A percentile compares a stretch with the other conserved stretches of the same genome.
Evolutionary conservation across 139 green algal species (phyloP).

Genomic region (Volvox reticuliferus): DNA sequence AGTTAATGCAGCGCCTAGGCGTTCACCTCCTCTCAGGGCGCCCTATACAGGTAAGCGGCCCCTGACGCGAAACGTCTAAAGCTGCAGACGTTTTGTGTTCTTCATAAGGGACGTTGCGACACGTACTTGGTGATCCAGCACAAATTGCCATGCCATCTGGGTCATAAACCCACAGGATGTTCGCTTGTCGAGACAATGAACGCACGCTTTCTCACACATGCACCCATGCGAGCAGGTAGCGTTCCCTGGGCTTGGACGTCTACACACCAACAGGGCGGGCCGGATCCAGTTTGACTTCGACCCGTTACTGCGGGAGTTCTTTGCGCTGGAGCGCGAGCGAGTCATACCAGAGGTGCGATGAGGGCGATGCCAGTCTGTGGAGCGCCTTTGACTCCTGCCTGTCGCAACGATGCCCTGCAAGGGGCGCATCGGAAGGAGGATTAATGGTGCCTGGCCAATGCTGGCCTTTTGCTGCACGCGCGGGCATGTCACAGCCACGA

Average conservation of each 20-base stretch:
- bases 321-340: constrained; percentile 60
- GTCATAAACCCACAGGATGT: neutral
- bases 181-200: neutral
- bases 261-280: constrained; percentile 62
- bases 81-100: too few relatives aligned
- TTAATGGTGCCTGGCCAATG: too few relatives aligned
- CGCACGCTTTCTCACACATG: neutral
- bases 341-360: constrained; percentile 59
- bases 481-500: too few relatives aligned
- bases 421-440: too few relatives aligned
- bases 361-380: neutral
- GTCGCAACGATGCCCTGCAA: too few relatives aligned
- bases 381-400: too few relatives aligned
- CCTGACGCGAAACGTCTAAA: too few relatives aligned
- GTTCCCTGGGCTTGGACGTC: constrained; percentile 60
- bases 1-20: constrained; percentile 67
- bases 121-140: too few relatives aligned
- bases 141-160: too few relatives aligned
- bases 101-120: too few relatives aligned
- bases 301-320: constrained; percentile 56
- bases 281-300: constrained; percentile 73
- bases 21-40: constrained; percentile 64
- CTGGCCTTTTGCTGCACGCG: too few relatives aligned
- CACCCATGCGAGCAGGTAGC: constrained; percentile 47
- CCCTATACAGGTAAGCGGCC: constrained; percentile 20